Evolutionary conservation across 1,284 basidiomycete genomes (phyloP).

Genomic region (Cystobasidium slooffiae): DNA sequence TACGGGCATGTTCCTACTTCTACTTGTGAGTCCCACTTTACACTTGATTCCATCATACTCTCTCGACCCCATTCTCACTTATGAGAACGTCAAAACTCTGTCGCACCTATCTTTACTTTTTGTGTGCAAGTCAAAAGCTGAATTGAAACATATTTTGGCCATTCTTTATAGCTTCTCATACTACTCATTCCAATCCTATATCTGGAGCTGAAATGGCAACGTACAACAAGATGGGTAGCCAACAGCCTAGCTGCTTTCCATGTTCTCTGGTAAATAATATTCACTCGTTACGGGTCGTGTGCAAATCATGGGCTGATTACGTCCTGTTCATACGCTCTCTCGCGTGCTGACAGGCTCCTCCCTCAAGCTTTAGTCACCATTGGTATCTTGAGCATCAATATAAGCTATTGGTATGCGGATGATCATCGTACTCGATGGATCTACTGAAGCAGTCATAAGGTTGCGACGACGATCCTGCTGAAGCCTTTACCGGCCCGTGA

Average conservation of each 20-base stretch:
- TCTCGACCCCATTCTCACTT: not conserved
- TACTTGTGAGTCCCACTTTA: constrained; percentile 12
- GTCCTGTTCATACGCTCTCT: not conserved
- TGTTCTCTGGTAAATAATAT: constrained; percentile 28
- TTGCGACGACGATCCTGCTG: not conserved
- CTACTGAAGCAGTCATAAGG: not conserved
- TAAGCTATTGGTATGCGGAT: constrained; percentile 23
- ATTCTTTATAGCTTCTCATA: constrained; percentile 7
- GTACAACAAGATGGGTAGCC: constrained; percentile 19
- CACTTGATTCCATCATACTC: not conserved
- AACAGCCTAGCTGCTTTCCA: constrained; percentile 34
- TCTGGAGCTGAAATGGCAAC: constrained; percentile 18
- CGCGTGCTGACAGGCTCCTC: not conserved
- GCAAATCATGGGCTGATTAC: not conserved
- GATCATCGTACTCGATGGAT: constrained; percentile 9
- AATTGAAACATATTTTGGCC: too few relatives aligned
- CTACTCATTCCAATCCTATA: constrained; percentile 34
- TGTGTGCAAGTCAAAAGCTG: not conserved
- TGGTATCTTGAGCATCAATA: constrained; percentile 15
- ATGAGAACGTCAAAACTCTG: not conserved
- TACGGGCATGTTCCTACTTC: constrained; percentile 7
- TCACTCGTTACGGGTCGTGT: not conserved
- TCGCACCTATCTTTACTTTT: not conserved
- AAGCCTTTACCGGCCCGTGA: not conserved
- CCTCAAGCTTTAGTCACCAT: constrained; percentile 29